These are phyloP conservation scores for Trametes cubensis DNA, from an alignment of 768 basidiomycete species.

Conservation along the genomic window DNA sequence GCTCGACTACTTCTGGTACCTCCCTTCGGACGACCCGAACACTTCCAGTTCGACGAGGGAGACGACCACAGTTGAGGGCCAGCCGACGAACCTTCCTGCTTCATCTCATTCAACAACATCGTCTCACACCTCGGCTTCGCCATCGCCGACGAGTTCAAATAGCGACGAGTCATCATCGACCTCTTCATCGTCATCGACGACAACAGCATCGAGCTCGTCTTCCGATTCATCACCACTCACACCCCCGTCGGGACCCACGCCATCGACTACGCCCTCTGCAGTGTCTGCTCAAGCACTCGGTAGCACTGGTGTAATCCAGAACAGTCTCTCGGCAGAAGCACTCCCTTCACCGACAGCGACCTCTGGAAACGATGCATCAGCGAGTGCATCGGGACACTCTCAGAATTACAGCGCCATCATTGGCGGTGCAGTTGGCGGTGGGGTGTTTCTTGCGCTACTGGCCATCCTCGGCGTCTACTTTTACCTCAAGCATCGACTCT, in stretches of 20 bases:
- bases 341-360: background rate
- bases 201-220: too few species aligned
- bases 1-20: slow-evolving; percentile 14
- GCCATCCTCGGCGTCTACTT: background rate
- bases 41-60: background rate
- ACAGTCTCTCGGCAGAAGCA: background rate
- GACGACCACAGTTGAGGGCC: background rate
- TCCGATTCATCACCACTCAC: too few species aligned
- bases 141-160: too few species aligned
- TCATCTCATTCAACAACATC: too few species aligned
- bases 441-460: background rate
- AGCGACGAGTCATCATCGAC: too few species aligned
- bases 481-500: background rate
- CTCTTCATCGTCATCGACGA: too few species aligned
- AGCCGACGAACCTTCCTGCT: too few species aligned
- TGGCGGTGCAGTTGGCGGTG: slow-evolving; percentile 4
- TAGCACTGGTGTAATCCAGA: background rate
- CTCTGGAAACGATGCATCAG: background rate
- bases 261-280: too few species aligned
- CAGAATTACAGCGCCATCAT: background rate
- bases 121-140: too few species aligned
- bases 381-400: background rate
- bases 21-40: background rate
- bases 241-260: too few species aligned
- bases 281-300: too few species aligned